A percentile compares a stretch with the other conserved stretches of the same genome.
phyloP scores from a whole-genome alignment of 2,329 filamentous ascomycete species.

The Hymenoscyphus infarciens region DNA sequence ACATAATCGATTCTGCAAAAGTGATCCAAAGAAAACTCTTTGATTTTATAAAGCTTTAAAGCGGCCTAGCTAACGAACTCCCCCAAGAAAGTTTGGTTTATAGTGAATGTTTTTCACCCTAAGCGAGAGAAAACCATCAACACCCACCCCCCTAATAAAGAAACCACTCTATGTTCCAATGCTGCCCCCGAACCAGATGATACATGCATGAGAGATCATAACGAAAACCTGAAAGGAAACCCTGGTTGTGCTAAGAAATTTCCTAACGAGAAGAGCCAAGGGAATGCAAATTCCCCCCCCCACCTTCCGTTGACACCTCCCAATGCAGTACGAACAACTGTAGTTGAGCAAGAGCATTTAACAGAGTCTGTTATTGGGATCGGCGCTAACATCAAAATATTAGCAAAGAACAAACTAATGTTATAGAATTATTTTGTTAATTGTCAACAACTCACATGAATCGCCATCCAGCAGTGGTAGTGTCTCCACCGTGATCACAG shows the following conservation, averaged over 20 bases:
- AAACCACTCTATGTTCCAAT: background rate
- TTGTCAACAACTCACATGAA: background rate
- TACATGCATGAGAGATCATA: background rate
- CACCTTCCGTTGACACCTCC: background rate
- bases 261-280: background rate
- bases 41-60: slow-evolving; percentile 1
- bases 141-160: background rate
- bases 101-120: background rate
- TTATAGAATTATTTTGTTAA: background rate
- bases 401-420: background rate
- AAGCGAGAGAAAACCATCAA: background rate
- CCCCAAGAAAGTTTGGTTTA: background rate
- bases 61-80: background rate
- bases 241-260: background rate
- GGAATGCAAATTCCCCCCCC: background rate
- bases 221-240: background rate
- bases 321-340: background rate
- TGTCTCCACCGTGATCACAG: background rate
- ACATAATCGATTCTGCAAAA: background rate
- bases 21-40: background rate
- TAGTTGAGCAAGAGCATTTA: background rate
- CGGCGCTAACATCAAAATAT: background rate
- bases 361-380: background rate
- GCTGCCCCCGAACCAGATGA: background rate
- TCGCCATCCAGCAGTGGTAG: background rate